phyloP scores from a whole-genome alignment of 2,329 filamentous ascomycete genomes.

The Calycina marina region DNA sequence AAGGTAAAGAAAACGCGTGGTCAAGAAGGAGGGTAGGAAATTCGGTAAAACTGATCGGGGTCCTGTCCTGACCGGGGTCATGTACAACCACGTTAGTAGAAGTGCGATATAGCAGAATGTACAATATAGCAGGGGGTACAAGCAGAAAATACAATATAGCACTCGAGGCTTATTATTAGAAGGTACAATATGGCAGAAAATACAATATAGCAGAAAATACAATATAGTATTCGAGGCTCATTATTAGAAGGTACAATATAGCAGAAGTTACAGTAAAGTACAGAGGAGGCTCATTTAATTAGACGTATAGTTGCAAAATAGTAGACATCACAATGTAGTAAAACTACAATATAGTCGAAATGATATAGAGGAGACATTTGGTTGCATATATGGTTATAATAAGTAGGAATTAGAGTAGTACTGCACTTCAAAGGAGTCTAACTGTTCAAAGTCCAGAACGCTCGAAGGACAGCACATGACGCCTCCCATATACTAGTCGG shows the following conservation, averaged over 20 bases:
- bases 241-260: not conserved
- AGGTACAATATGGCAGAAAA: conserved; percentile 1
- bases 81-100: too few species aligned
- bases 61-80: too few species aligned
- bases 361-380: too few species aligned
- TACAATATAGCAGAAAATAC: not conserved
- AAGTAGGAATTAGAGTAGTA: too few species aligned
- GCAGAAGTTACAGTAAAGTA: conserved; percentile 1
- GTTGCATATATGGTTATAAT: too few species aligned
- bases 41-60: too few species aligned
- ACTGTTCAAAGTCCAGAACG: conserved; percentile 1
- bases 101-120: conserved; percentile 1
- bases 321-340: conserved; percentile 1
- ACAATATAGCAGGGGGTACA: not conserved
- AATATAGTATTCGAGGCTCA: not conserved
- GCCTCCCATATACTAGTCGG: conserved; percentile 1
- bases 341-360: too few species aligned
- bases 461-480: conserved; percentile 1
- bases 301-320: conserved; percentile 1
- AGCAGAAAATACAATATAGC: not conserved
- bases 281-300: conserved; percentile 1
- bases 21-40: too few species aligned
- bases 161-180: not conserved
- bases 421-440: conserved; percentile 1
- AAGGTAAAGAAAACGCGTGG: not conserved